Base-by-base conservation (phyloP, 495 filamentous ascomycete genomes). In the Penicillium soppii region DNA sequence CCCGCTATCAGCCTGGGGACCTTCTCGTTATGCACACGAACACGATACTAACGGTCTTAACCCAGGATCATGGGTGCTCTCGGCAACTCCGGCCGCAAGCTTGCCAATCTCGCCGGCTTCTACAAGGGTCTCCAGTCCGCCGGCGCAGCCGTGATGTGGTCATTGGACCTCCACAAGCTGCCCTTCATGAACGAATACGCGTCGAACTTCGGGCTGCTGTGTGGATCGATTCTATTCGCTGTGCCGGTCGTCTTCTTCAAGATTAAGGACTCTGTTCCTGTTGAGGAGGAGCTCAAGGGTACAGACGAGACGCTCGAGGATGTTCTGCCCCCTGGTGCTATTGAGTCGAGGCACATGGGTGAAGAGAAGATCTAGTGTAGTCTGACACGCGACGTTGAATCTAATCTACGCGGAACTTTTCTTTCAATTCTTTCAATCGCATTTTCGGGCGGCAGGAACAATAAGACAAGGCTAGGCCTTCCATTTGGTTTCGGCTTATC, bases 91-190 rank as follows among this genome's bases (percentile, higher is more conserved):
- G 85, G 88, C 51, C 87, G 91, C 59, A 92, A 90, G 60, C 82
- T 91, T 13, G 91, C 91, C 68, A 94, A 95, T 74, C 83, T 91
- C 58, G 83, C 89, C 13, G 91, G 91, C 39, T 95, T 91, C 76
- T 95, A 95, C 82, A 95, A 95, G 62, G 90, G 89, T 37, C 83
- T 96, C 52, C 91, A 96, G 67, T 91, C 88, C 17, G 89, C 89
- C 15, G 91, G 90, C 43, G 80, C 86, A 2, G 90, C 89, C 17
- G 80, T 95, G 38, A 87, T 87, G 58, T 95, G 84, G 86, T 77
- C 82, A n/a, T 60, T 90, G 39, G 91, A 96, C 51, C 76, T 75
- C 10, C 43, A 80, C 17, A 72, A 80, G 37, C 71, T 74, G 13
- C 72, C 84, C 5, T 95, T 79, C 68, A 79, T 83, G 66, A 68